Percentiles rank a stretch among this genome's conserved stretches.
Evolutionary conservation across 208 protist genomes (phyloP).

Genomic region (Leishmania tropica): DNA sequence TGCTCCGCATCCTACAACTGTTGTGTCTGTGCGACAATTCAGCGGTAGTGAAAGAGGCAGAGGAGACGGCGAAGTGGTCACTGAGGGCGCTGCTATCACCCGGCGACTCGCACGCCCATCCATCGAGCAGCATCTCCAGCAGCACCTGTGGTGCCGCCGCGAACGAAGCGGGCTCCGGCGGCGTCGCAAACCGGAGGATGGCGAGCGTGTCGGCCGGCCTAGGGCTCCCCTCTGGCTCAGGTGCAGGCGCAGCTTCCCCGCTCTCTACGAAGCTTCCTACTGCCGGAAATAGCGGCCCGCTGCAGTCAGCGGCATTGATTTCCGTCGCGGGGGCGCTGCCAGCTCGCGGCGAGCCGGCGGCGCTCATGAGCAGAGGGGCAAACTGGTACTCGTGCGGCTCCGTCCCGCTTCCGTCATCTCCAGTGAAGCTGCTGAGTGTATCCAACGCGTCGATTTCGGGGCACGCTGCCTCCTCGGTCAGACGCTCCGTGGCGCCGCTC

Average conservation of each 20-base stretch:
- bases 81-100: slow-evolving; percentile 18
- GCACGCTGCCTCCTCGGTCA: slow-evolving; percentile 5
- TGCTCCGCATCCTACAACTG: slow-evolving; percentile 56
- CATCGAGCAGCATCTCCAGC: slow-evolving; percentile 2
- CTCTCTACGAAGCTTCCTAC: background rate
- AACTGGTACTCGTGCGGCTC: background rate
- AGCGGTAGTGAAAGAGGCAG: slow-evolving; percentile 39
- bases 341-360: background rate
- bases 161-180: background rate
- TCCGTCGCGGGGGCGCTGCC: background rate
- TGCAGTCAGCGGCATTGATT: background rate
- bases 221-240: too few relatives aligned
- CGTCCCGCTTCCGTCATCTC: background rate
- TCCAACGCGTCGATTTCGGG: background rate
- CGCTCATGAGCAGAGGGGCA: slow-evolving; percentile 9
- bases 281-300: background rate
- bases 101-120: slow-evolving; percentile 6
- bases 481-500: slow-evolving; percentile 4
- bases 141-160: background rate
- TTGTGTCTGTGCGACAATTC: slow-evolving; percentile 56
- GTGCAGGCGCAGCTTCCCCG: background rate
- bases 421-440: background rate
- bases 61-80: slow-evolving; percentile 45
- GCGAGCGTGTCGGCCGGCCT: background rate
- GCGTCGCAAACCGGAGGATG: background rate